Percentiles rank a stretch among this genome's conserved stretches.
These are phyloP conservation scores for Coleophoma cylindrospora DNA, from an alignment of 2,329 filamentous ascomycete species.

Conservation along the genomic window DNA sequence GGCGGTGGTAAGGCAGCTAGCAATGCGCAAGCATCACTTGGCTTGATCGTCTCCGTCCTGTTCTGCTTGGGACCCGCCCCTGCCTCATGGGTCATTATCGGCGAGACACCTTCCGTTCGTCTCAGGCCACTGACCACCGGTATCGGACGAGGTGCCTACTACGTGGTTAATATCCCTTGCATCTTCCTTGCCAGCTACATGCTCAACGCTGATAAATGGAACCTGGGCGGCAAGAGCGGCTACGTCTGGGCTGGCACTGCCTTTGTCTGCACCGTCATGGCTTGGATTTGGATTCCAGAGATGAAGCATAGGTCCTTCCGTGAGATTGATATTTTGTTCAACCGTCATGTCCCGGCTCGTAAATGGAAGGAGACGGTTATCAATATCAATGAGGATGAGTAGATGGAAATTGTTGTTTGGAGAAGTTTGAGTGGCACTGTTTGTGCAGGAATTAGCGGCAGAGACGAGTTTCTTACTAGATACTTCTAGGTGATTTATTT, in stretches of 20 bases:
- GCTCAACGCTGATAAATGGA: constrained; percentile 43
- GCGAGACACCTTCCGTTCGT: constrained; percentile 60
- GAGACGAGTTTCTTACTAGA: constrained; percentile 9
- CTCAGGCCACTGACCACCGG: constrained; percentile 62
- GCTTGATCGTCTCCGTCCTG: constrained; percentile 60
- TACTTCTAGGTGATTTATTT: constrained; percentile 4
- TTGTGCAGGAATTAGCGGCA: constrained; percentile 9
- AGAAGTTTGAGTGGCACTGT: constrained; percentile 12
- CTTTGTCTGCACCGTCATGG: constrained; percentile 44
- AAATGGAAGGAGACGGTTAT: constrained; percentile 46
- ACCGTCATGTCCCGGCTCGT: constrained; percentile 28
- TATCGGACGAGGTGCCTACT: constrained; percentile 59
- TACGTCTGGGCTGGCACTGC: constrained; percentile 56
- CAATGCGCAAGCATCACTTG: constrained; percentile 55
- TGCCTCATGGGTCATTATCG: constrained; percentile 62
- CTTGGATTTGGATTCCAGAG: constrained; percentile 49
- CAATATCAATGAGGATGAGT: constrained; percentile 58
- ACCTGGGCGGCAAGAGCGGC: constrained; percentile 50
- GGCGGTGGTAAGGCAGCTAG: constrained; percentile 32
- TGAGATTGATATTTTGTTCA: constrained; percentile 45
- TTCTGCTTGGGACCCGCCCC: constrained; percentile 60
- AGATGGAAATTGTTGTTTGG: constrained; percentile 28
- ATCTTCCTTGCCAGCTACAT: constrained; percentile 58
- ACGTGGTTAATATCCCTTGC: constrained; percentile 59
- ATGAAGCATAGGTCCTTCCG: constrained; percentile 50